Conservation (phyloP, 495 filamentous ascomycete species). For the Hypoxylon subgilvum region DNA sequence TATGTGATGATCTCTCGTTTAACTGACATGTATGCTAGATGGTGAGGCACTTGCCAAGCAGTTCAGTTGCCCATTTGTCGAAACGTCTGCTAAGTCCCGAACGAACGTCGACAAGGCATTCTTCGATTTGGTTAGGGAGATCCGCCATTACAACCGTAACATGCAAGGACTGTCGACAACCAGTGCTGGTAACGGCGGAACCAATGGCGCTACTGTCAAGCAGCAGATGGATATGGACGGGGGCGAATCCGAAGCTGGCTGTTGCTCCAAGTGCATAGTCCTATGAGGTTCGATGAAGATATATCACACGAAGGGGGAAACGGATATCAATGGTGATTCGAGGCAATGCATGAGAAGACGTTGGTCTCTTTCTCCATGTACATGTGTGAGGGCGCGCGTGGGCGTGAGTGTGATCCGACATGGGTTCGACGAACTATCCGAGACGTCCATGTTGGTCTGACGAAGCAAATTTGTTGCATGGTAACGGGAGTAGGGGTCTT, state of each 20-base stretch:
- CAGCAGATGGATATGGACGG: slow-evolving; percentile 82
- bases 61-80: slow-evolving; percentile 97
- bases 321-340: slow-evolving; percentile 5
- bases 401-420: slow-evolving; percentile 18
- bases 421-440: slow-evolving; percentile 26
- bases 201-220: slow-evolving; percentile 69
- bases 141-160: slow-evolving; percentile 96
- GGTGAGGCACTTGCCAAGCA: slow-evolving; percentile 82
- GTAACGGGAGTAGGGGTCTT: slow-evolving; percentile 37
- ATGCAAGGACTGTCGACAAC: slow-evolving; percentile 84
- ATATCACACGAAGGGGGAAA: slow-evolving; percentile 2
- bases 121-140: slow-evolving; percentile 96
- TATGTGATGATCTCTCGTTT: slow-evolving; percentile 27
- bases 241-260: slow-evolving; percentile 72
- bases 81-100: slow-evolving; percentile 97
- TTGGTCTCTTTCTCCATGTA: slow-evolving; percentile 7
- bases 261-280: slow-evolving; percentile 85
- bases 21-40: slow-evolving; percentile 62
- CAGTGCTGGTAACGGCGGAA: slow-evolving; percentile 63
- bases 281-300: slow-evolving; percentile 68
- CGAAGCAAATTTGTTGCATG: slow-evolving; percentile 36
- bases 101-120: slow-evolving; percentile 98
- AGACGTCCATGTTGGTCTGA: slow-evolving; percentile 29
- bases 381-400: slow-evolving; percentile 5
- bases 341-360: slow-evolving; percentile 27